Base-by-base conservation (phyloP, 352 stramenopile genomes). In the Phytophthora macrochlamydospora region DNA sequence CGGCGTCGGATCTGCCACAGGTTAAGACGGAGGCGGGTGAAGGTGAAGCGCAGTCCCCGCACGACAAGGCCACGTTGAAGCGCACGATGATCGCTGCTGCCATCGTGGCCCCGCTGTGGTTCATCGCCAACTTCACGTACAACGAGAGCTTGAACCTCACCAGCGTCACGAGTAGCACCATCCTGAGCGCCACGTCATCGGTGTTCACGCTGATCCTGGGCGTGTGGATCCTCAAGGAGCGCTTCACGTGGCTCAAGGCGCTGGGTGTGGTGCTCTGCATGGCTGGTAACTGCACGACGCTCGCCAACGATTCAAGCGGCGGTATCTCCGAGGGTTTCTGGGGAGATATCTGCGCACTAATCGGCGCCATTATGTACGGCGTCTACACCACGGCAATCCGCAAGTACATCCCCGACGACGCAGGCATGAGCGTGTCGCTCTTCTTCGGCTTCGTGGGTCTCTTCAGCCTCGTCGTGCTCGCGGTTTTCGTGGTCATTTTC, bases 371-470 rank as follows among this genome's bases (percentile, higher is more conserved):
- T 45, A 92, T 97, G 68, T 99, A 98, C 76, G 97, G 92, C 37
- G 87, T 96, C 30, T 99, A 99, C 81, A 97, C 95, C 12, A 92
- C 93, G 1, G 79, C 92, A 58, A 90, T 98, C 64, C 82, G 91
- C 62, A 77, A 68, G 44, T 64, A 81, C 42, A 80, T 92, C 31
- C 83, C 86, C 1, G 76, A 98, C 73, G 91, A 97, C 67, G 76
- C 84, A 24, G 74, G 82, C 28, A 91, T 98, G 62, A 97, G 89
- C 50, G 95, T 98, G 75, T 87, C 93, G 67, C 79, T 98, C 32
- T 91, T 99, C 57, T 96, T 99, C 59, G 97, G 97, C n/a, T 98
- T 98, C 67, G 80, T 99, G 40, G 96, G 97, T 40, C 54, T 98
- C 45, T 95, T 99, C 52, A 97, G 97, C 29, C 97, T 98, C 64